phyloP scores from a whole-genome alignment of 495 filamentous ascomycete species.

The Penicillium roqueforti region DNA sequence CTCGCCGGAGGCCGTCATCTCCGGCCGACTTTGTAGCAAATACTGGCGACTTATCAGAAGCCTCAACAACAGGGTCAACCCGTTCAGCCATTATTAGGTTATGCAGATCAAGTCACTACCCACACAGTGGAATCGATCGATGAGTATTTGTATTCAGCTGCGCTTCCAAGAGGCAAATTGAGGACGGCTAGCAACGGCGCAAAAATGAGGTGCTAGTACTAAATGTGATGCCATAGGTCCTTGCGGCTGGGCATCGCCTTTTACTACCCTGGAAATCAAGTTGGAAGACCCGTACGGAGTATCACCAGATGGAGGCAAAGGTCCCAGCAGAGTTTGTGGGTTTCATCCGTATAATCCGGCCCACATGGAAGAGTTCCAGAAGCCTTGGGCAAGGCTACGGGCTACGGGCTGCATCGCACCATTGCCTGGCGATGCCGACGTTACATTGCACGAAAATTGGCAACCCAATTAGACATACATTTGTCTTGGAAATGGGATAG shows the following conservation, averaged over 20 bases:
- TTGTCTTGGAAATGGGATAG: background rate
- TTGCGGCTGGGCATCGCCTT: slow-evolving; percentile 11
- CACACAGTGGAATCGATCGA: background rate
- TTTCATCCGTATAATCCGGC: background rate
- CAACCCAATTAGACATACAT: background rate
- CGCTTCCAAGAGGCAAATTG: background rate
- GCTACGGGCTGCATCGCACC: background rate
- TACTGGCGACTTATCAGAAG: slow-evolving; percentile 15
- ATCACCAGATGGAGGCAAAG: background rate
- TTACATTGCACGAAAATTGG: background rate
- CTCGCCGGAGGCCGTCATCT: slow-evolving; percentile 24
- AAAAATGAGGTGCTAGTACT: slow-evolving; percentile 35
- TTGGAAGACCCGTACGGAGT: background rate
- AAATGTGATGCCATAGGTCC: slow-evolving; percentile 36
- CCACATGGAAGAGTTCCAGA: slow-evolving; percentile 4
- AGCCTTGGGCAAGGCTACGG: background rate
- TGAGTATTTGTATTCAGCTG: background rate
- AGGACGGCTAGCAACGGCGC: slow-evolving; percentile 19
- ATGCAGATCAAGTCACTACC: background rate
- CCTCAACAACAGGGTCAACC: slow-evolving; percentile 7
- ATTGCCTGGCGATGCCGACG: background rate
- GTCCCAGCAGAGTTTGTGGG: background rate
- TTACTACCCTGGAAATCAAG: slow-evolving; percentile 12
- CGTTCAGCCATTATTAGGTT: slow-evolving; percentile 5
- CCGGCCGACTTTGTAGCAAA: slow-evolving; percentile 22